A percentile compares a stretch with the other conserved stretches of the same genome.
These are phyloP conservation scores for Pichia sp. DNA, from an alignment of 1,139 yeast genomes.

Conservation along the genomic window DNA sequence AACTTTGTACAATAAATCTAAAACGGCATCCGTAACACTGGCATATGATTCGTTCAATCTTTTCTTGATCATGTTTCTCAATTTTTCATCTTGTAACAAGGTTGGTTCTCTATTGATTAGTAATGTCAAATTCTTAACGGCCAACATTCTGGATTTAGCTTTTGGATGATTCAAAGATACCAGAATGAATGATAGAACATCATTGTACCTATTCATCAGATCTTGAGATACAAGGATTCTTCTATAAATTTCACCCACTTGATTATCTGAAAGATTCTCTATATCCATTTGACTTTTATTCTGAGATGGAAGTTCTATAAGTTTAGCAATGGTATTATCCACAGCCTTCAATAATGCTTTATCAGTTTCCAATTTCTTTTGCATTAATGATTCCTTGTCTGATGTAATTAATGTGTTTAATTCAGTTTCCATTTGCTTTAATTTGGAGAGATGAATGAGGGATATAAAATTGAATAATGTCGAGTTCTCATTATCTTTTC, in stretches of 20 bases:
- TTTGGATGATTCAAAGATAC: constrained; percentile 50
- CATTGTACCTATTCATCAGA: constrained; percentile 47
- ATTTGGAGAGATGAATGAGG: neutral
- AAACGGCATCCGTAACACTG: constrained; percentile 70
- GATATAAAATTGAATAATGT: neutral
- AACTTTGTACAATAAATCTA: constrained; percentile 62
- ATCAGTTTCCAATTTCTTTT: constrained; percentile 2
- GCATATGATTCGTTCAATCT: constrained; percentile 62
- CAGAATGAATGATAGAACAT: constrained; percentile 49
- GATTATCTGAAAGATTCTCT: neutral
- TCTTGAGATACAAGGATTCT: constrained; percentile 21
- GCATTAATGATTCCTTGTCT: constrained; percentile 5
- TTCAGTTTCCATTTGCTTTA: constrained; percentile 1
- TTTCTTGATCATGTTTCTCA: constrained; percentile 51
- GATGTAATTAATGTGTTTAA: neutral
- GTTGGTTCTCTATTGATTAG: constrained; percentile 52
- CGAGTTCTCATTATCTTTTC: neutral
- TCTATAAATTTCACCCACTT: constrained; percentile 9
- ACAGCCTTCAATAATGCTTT: constrained; percentile 4
- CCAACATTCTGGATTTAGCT: constrained; percentile 61
- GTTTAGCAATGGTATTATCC: neutral
- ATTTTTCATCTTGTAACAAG: constrained; percentile 46
- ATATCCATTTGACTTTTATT: constrained; percentile 1
- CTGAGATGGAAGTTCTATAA: constrained; percentile 4
- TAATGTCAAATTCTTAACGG: constrained; percentile 55